A percentile compares a stretch with the other conserved stretches of the same genome.
Evolutionary conservation across 2,329 filamentous ascomycete species (phyloP).

Genomic region (Epichloe gansuensis): DNA sequence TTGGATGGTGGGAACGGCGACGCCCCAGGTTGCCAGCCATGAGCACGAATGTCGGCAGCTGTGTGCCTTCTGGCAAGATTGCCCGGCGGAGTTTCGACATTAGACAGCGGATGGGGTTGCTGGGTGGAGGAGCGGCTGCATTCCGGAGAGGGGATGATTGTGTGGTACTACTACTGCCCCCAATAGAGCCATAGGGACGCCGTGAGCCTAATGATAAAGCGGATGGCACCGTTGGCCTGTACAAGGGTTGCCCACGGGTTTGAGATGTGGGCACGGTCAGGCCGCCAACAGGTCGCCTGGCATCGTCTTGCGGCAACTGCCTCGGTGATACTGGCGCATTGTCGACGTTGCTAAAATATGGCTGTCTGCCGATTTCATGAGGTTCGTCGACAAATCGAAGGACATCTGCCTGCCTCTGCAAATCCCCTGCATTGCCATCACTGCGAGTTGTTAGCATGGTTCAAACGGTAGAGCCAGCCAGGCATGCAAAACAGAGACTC

Average conservation of each 20-base stretch:
- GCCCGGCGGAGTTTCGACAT: constrained; percentile 49
- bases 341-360: constrained; percentile 56
- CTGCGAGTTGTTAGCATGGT: constrained; percentile 20
- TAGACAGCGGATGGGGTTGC: constrained; percentile 51
- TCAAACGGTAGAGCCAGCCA: background rate
- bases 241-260: constrained; percentile 48
- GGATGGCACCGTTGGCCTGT: constrained; percentile 69
- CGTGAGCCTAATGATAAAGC: constrained; percentile 65
- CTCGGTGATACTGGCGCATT: constrained; percentile 76
- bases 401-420: constrained; percentile 48
- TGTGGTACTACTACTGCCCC: constrained; percentile 53
- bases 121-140: constrained; percentile 51
- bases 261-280: constrained; percentile 48
- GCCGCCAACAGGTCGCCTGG: constrained; percentile 55
- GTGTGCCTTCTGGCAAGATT: constrained; percentile 79
- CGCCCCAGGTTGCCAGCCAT: constrained; percentile 56
- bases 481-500: constrained; percentile 11
- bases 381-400: constrained; percentile 48
- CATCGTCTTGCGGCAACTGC: constrained; percentile 76
- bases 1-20: constrained; percentile 55
- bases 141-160: constrained; percentile 66
- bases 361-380: constrained; percentile 55
- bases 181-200: constrained; percentile 79
- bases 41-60: constrained; percentile 85
- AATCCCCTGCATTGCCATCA: constrained; percentile 45